Conservation (phyloP, 1,139 yeast species). For the Diutina sp. region DNA sequence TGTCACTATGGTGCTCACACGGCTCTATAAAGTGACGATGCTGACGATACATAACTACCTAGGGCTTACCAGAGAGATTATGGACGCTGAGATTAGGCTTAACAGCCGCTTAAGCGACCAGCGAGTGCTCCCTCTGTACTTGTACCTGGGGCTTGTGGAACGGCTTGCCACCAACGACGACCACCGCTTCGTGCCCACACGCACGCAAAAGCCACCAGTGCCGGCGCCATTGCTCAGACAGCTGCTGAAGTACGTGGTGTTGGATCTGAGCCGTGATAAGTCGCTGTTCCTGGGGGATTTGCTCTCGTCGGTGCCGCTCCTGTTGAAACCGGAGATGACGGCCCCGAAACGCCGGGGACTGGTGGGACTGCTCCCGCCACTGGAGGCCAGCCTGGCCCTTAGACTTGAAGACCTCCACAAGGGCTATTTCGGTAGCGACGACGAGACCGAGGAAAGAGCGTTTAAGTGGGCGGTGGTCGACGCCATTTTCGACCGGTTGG, state of each 20-base stretch:
- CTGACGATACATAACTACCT: conserved; percentile 81
- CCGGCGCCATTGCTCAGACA: background rate
- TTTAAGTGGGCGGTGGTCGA: conserved; percentile 63
- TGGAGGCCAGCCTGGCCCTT: background rate
- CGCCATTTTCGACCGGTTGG: conserved; percentile 59
- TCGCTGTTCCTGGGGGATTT: conserved; percentile 74
- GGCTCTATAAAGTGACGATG: conserved; percentile 81
- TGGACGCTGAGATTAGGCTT: conserved; percentile 60
- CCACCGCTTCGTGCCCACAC: conserved; percentile 4
- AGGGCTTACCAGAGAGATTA: conserved; percentile 73
- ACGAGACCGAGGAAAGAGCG: conserved; percentile 67
- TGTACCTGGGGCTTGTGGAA: conserved; percentile 42
- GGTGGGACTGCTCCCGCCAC: background rate
- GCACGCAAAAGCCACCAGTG: conserved; percentile 7
- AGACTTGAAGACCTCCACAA: background rate
- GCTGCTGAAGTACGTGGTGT: conserved; percentile 50
- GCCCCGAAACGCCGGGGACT: background rate
- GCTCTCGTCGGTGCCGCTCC: conserved; percentile 54
- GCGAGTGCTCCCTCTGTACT: conserved; percentile 47
- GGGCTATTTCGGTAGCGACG: conserved; percentile 39
- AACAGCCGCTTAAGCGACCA: conserved; percentile 28
- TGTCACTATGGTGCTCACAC: conserved; percentile 80
- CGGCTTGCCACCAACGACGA: conserved; percentile 4
- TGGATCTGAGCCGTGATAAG: conserved; percentile 40
- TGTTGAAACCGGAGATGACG: background rate